Evolutionary conservation across 2,329 filamentous ascomycete species (phyloP), one percentile per base, ranked within the genome.

Genomic region (Beauveria australis): DNA sequence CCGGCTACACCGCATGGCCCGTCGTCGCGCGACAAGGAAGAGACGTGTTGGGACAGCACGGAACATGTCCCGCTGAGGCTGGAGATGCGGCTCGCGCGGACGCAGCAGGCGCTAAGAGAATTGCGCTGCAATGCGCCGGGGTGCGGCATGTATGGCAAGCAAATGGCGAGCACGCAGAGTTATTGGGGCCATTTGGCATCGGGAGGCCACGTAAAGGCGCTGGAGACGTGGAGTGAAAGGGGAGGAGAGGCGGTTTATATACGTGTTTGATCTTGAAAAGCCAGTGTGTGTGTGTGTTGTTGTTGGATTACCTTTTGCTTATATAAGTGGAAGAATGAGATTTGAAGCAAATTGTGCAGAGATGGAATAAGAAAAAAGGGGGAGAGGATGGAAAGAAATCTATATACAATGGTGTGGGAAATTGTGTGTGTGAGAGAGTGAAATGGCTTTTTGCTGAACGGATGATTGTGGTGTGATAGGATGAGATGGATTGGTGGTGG

Each of bases 151-250:
- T 53, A 43, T 16, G 53, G 53, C 6, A 6, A 4, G 30, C n/a
- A 16, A 19, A 22, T 61, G 44, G 30, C 43, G 30, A 55, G 16
- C 9, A 8, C 28, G 0, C 44, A 26, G 30, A 5, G 4, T 1
- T 61, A 57, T 22, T 61, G 47, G 47, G 12, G 33, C 7, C 60
- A 61, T 22, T 18, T 52, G 40, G 60, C 40, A 18, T 37, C 53
- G 30, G 19, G 16, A 19, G 14, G 3, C 3, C 60, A 61, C 18
- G 16, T 19, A 12, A 10, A 9, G 24, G 58, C 58, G 49, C n/a
- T 60, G 28, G 30, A 24, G 22, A 43, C 41, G 33, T 60, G 58
- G 52, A 48, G 12, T 2, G 57, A 14, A 10, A 28, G 40, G 9
- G 49, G 58, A 1, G 58, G 51, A 1, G 49, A 54, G 5, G 30